These are phyloP conservation scores for Didymella keratinophila DNA, from an alignment of 2,329 filamentous ascomycete species.

Conservation along the genomic window DNA sequence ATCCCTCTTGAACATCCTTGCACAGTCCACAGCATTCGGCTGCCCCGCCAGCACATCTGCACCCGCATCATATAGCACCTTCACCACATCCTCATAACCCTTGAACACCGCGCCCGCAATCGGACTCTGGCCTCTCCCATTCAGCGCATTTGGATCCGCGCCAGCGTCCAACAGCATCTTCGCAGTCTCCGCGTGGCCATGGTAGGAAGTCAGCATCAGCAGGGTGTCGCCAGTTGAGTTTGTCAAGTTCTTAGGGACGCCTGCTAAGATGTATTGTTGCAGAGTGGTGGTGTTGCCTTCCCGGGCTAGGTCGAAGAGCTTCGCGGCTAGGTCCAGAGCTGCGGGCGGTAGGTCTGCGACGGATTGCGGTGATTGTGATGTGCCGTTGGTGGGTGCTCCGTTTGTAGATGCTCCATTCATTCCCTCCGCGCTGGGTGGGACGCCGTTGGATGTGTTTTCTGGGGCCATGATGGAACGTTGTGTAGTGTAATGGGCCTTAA, in stretches of 20 bases:
- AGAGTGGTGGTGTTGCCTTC: slow-evolving; percentile 66
- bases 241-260: slow-evolving; percentile 73
- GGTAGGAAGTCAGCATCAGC: slow-evolving; percentile 76
- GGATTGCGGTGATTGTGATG: slow-evolving; percentile 15
- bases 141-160: slow-evolving; percentile 72
- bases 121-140: slow-evolving; percentile 73
- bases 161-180: slow-evolving; percentile 67
- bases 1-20: slow-evolving; percentile 57
- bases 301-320: slow-evolving; percentile 73
- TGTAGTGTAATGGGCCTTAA: background rate
- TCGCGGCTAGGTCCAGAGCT: slow-evolving; percentile 70
- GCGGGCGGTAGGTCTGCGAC: slow-evolving; percentile 63
- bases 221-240: slow-evolving; percentile 78
- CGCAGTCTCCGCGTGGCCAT: slow-evolving; percentile 69
- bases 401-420: slow-evolving; percentile 2
- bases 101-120: slow-evolving; percentile 78
- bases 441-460: slow-evolving; percentile 24
- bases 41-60: slow-evolving; percentile 54
- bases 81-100: slow-evolving; percentile 70
- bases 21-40: slow-evolving; percentile 57
- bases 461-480: slow-evolving; percentile 24
- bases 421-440: slow-evolving; percentile 17
- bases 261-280: slow-evolving; percentile 69
- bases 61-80: slow-evolving; percentile 56
- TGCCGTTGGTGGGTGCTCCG: background rate